Evolutionary conservation across 2,329 filamentous ascomycete genomes (phyloP).

Genomic region (Trichoderma gracile): DNA sequence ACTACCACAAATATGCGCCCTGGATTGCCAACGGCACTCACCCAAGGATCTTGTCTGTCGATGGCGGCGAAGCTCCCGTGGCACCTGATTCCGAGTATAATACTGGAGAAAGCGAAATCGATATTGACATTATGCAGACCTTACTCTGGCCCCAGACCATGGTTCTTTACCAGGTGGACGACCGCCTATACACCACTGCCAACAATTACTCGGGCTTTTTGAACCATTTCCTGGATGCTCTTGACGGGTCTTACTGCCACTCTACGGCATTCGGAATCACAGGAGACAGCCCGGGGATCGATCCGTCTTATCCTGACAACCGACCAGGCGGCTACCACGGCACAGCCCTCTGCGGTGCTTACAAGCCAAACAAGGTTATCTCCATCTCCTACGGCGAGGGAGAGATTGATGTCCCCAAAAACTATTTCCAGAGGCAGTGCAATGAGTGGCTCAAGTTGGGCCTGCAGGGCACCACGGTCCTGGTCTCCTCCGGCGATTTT

Average conservation of each 20-base stretch:
- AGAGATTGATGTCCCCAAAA: constrained; percentile 48
- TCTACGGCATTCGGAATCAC: constrained; percentile 45
- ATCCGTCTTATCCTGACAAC: constrained; percentile 52
- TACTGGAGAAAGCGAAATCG: constrained; percentile 52
- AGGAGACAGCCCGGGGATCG: constrained; percentile 35
- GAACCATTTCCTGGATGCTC: constrained; percentile 48
- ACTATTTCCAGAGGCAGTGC: constrained; percentile 47
- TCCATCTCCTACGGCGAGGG: constrained; percentile 48
- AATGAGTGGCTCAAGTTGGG: constrained; percentile 50
- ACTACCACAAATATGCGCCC: constrained; percentile 47
- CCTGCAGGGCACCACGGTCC: constrained; percentile 44
- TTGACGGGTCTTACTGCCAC: constrained; percentile 56
- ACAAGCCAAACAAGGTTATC: constrained; percentile 43
- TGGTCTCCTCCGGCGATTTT: constrained; percentile 46
- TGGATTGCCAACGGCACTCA: constrained; percentile 45
- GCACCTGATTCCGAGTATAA: constrained; percentile 28
- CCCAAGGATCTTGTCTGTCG: constrained; percentile 47
- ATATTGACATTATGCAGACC: constrained; percentile 50
- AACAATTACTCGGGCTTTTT: constrained; percentile 44
- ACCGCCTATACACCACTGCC: constrained; percentile 46
- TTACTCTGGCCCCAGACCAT: constrained; percentile 54
- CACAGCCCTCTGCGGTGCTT: constrained; percentile 36
- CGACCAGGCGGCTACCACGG: constrained; percentile 50
- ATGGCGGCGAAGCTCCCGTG: constrained; percentile 48
- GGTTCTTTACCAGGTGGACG: constrained; percentile 50